Evolutionary conservation across 75 land plant species (phyloP), one percentile per base, ranked within the genome.

Genomic region (Azolla pinnata): DNA sequence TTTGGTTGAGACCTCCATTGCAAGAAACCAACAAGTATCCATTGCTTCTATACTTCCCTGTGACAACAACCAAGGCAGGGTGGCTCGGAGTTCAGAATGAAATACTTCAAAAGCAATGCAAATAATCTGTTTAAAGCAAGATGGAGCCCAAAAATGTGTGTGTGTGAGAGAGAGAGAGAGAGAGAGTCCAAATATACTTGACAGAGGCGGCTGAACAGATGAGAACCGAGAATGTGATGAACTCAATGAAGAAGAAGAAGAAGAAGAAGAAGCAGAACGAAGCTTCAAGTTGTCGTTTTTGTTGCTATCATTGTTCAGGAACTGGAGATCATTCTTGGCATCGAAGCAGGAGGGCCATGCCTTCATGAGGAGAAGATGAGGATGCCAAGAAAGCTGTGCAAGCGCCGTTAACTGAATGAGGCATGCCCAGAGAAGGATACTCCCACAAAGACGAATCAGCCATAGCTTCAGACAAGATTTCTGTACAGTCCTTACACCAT

Each of bases 391-490:
- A 17, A 64, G 46, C 61, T 81, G 88, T 25, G 81, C 78, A 7
- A 81, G 16, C 0, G 83, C 73, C 62, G 74, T 70, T 9, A 87
- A 65, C 73, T 87, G 92, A 33, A 81, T 64, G 7, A 79, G 54
- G 61, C 92, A 81, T 12, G 81, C 76, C 88, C 92, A 87, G 17
- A 87, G 44, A 64, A 87, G 57, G 42, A 87, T 54, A 1, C 60
- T 74, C 4, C 83, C 79, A 7, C 76, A 74, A n/a, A 67, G 75
- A 18, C 92, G 62, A 2, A 81, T 60, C 49, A 81, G 77, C 88
- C 88, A 87, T 5, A 76, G 52, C 73, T 79, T 83, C 74, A 72
- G 59, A 21, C 72, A 29, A 1, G 84, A 56, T 14, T 47, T n/a
- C n/a, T n/a, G n/a, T n/a, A n/a, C n/a, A n/a, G n/a, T n/a, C n/a